phyloP scores from a whole-genome alignment of 352 stramenopile genomes.

The Phytopythium cucurbitacearum region DNA sequence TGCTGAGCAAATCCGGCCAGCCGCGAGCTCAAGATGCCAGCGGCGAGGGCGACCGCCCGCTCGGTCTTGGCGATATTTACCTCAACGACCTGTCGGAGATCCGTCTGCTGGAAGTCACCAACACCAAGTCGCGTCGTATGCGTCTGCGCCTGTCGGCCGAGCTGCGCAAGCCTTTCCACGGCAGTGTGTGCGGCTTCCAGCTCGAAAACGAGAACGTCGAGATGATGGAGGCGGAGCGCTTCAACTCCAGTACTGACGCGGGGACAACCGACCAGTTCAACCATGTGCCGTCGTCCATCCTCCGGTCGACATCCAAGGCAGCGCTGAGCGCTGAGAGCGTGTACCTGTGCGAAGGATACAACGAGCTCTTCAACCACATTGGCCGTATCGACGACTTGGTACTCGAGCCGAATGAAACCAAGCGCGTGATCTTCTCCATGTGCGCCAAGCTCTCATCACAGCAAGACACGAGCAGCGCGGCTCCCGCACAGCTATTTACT shows the following conservation, averaged over 20 bases:
- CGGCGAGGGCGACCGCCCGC: conserved; percentile 40
- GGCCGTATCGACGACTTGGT: conserved; percentile 53
- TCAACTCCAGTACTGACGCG: conserved; percentile 22
- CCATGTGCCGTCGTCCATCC: conserved; percentile 64
- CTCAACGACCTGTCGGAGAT: conserved; percentile 85
- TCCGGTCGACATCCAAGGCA: conserved; percentile 64
- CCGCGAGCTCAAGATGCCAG: conserved; percentile 43
- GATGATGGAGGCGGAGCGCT: conserved; percentile 39
- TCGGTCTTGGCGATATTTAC: conserved; percentile 81
- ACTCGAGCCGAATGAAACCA: conserved; percentile 65
- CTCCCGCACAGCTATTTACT: conserved; percentile 12
- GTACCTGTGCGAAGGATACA: conserved; percentile 84
- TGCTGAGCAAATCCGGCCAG: conserved; percentile 65
- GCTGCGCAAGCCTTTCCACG: conserved; percentile 79
- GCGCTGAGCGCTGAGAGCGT: conserved; percentile 71
- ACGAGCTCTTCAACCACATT: conserved; percentile 89
- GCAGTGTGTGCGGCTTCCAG: conserved; percentile 75
- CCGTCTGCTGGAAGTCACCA: conserved; percentile 76
- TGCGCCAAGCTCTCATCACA: conserved; percentile 55
- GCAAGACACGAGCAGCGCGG: conserved; percentile 9
- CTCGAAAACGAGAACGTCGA: conserved; percentile 86
- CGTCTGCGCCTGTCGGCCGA: conserved; percentile 67
- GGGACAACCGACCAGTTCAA: conserved; percentile 61
- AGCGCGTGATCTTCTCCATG: conserved; percentile 67
- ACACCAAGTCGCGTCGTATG: conserved; percentile 44